Base-by-base conservation (phyloP, 2,329 filamentous ascomycete species). In the Chaetomiaceae sp. region DNA sequence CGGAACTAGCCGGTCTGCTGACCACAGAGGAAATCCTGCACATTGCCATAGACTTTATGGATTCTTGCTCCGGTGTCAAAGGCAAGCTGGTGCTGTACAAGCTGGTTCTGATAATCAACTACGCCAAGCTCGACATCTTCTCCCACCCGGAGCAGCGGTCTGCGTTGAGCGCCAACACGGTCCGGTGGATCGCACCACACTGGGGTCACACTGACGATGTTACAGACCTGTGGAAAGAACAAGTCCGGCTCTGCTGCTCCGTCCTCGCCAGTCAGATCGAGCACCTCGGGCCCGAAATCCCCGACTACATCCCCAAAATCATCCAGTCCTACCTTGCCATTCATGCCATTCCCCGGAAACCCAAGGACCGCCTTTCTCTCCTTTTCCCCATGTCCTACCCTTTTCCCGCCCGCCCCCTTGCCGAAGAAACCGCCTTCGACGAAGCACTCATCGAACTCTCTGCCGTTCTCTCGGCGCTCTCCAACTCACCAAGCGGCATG, bases 31-130 rank as follows among this genome's bases (percentile, higher is more conserved):
- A 97, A 67, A 92, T 96, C 41, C 75, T 96, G 48, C 87, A 95
- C 63, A 87, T 96, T 58, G 90, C 91, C 36, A 89, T 95, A 57
- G 89, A 92, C 69, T 95, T 97, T 65, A 86, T 97, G 75, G 90
- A 96, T 65, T 90, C 94, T 1, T 96, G 91, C 71, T 82, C 84
- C 2, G 75, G 84, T 25, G 91, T 95, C 43, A 92, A 91, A 67
- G 92, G 94, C 52, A 96, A 95, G 73, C 78, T 99, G 48, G 80
- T 96, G 7, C 73, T 97, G 32, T 96, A 96, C 71, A 95, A 96
- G 68, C 79, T 99, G 33, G 82, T 97, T 16, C 76, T 99, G 34
- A 91, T 99, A 63, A 87, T 95, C 67, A 94, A 96, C 68, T 92
- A 96, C 66, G 89, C 87, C 25, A 86, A 85, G 57, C 75, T 96